phyloP scores from a whole-genome alignment of 768 basidiomycete genomes.

The Aureoboletus auriporus region DNA sequence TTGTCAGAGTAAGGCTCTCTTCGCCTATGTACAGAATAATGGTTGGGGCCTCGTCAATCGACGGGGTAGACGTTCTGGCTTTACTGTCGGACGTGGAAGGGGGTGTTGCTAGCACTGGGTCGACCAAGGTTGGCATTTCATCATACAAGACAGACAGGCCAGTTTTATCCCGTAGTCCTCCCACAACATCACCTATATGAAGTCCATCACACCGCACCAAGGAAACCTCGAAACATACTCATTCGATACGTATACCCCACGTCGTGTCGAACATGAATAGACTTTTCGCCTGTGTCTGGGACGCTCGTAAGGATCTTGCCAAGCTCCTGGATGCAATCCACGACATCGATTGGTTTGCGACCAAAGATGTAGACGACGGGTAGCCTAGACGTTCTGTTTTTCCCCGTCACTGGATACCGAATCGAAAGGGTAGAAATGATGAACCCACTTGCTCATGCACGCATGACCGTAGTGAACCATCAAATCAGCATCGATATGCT shows the following conservation, averaged over 20 bases:
- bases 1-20: constrained; percentile 77
- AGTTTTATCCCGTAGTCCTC: constrained; percentile 20
- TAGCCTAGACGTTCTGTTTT: constrained; percentile 70
- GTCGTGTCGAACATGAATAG: constrained; percentile 65
- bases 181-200: constrained; percentile 16
- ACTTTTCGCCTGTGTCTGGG: constrained; percentile 11
- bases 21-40: constrained; percentile 64
- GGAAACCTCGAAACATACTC: constrained; percentile 36
- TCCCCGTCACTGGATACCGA: background rate
- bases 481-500: constrained; percentile 88
- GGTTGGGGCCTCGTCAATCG: background rate
- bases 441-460: constrained; percentile 83
- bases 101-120: constrained; percentile 6
- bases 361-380: constrained; percentile 93
- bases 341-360: constrained; percentile 58
- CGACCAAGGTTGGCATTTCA: constrained; percentile 27
- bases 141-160: constrained; percentile 35
- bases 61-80: background rate
- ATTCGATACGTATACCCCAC: constrained; percentile 70
- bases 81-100: background rate
- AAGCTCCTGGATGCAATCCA: constrained; percentile 45
- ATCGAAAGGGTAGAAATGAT: background rate
- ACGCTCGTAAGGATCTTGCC: constrained; percentile 27
- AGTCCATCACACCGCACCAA: background rate
- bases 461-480: constrained; percentile 96